Evolutionary conservation across 345 rosid genomes (phyloP).

Genomic region (Populus nigra): DNA sequence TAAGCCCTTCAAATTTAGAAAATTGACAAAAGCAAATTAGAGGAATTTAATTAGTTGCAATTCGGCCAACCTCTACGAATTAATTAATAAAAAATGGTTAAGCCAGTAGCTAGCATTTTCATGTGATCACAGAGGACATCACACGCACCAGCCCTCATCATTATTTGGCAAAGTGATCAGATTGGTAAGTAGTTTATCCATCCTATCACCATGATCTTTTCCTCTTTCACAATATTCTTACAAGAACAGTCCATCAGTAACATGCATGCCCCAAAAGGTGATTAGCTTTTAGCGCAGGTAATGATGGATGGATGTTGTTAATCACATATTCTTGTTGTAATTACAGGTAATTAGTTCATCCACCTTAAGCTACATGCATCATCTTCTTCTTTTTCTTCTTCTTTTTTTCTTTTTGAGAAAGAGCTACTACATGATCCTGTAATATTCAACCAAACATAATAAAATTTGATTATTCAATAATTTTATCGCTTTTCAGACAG

Average conservation of each 20-base stretch:
- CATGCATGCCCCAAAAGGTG: slow-evolving; percentile 7
- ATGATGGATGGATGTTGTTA: slow-evolving; percentile 3
- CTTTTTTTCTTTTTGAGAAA: too few species aligned
- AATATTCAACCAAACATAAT: too few species aligned
- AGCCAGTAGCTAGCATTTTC: background rate
- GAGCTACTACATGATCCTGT: too few species aligned
- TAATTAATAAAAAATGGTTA: background rate
- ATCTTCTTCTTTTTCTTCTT: too few species aligned
- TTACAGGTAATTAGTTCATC: background rate
- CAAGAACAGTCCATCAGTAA: background rate
- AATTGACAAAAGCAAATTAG: too few species aligned
- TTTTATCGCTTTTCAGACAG: too few species aligned
- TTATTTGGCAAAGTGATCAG: background rate
- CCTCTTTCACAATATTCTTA: background rate
- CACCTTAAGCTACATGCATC: background rate
- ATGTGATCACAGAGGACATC: background rate
- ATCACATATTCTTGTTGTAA: too few species aligned
- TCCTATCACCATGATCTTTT: background rate
- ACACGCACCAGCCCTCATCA: slow-evolving; percentile 8
- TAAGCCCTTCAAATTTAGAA: too few species aligned
- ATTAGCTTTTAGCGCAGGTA: background rate
- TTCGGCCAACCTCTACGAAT: too few species aligned
- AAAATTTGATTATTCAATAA: too few species aligned
- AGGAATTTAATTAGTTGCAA: too few species aligned
- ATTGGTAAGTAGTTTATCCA: background rate